A percentile compares a stretch with the other conserved stretches of the same genome.
Evolutionary conservation across 2,329 filamentous ascomycete genomes (phyloP).

Genomic region (Sporothrix brasiliensis): DNA sequence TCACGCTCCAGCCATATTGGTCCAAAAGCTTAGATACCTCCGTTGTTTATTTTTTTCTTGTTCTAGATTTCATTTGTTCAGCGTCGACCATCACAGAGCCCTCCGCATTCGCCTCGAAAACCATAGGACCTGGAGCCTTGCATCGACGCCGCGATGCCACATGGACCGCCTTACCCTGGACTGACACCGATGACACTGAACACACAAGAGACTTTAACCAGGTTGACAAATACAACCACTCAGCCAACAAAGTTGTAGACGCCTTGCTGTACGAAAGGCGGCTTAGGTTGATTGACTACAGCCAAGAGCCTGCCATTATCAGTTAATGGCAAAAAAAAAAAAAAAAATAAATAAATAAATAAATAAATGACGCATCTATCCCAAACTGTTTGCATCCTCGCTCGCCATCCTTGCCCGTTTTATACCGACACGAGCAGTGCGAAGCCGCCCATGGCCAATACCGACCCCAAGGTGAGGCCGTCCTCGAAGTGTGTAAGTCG

Average conservation of each 20-base stretch:
- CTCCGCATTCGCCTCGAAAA: not conserved
- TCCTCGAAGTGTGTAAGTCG: not conserved
- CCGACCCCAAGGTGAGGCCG: conserved; percentile 9
- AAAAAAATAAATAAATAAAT: not conserved
- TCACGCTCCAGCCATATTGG: not conserved
- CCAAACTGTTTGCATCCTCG: not conserved
- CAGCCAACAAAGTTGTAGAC: not conserved
- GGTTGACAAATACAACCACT: not conserved
- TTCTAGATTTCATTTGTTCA: not conserved
- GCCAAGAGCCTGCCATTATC: not conserved
- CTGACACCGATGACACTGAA: not conserved
- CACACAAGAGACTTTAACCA: not conserved
- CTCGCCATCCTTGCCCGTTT: not conserved
- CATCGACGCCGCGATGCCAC: not conserved
- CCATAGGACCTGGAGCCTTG: conserved; percentile 9
- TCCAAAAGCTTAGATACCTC: too few species aligned
- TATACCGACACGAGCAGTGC: not conserved
- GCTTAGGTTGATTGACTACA: not conserved
- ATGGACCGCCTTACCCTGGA: not conserved
- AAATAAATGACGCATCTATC: not conserved
- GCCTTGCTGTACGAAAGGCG: not conserved
- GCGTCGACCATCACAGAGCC: not conserved
- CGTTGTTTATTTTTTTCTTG: not conserved
- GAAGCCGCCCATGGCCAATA: not conserved
- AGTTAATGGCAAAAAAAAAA: not conserved